Conservation (phyloP, 768 basidiomycete species). For the Amanita rubescens region DNA sequence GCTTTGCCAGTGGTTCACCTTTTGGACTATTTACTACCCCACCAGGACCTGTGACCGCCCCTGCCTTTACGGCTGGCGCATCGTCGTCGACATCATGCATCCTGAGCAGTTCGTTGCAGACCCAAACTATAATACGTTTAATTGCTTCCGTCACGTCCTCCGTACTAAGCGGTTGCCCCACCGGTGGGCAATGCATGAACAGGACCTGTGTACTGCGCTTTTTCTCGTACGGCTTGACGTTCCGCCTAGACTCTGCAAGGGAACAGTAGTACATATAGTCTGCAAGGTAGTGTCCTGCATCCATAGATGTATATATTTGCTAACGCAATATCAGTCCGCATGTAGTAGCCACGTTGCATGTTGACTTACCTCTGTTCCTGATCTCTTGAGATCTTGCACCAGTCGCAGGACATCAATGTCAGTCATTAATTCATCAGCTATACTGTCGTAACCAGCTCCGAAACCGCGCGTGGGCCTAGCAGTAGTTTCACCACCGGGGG, state of each 20-base stretch:
- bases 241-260: conserved; percentile 57
- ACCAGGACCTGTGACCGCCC: conserved; percentile 2
- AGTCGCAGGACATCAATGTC: conserved; percentile 53
- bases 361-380: conserved; percentile 39
- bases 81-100: conserved; percentile 25
- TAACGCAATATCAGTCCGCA: conserved; percentile 17
- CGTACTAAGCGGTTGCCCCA: conserved; percentile 54
- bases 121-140: conserved; percentile 54
- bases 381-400: conserved; percentile 46
- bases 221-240: conserved; percentile 34
- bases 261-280: conserved; percentile 77
- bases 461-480: conserved; percentile 35
- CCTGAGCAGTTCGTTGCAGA: conserved; percentile 35
- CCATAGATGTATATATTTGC: conserved; percentile 68
- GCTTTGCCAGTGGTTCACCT: conserved; percentile 7
- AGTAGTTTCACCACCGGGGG: conserved; percentile 24
- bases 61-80: conserved; percentile 4
- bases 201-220: conserved; percentile 44
- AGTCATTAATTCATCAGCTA: conserved; percentile 50
- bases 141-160: conserved; percentile 64
- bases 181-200: conserved; percentile 67
- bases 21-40: conserved; percentile 6
- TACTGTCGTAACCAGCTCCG: conserved; percentile 43
- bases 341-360: not conserved
- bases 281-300: conserved; percentile 70